phyloP scores from a whole-genome alignment of 1,284 basidiomycete genomes.

The Trametes sp. region DNA sequence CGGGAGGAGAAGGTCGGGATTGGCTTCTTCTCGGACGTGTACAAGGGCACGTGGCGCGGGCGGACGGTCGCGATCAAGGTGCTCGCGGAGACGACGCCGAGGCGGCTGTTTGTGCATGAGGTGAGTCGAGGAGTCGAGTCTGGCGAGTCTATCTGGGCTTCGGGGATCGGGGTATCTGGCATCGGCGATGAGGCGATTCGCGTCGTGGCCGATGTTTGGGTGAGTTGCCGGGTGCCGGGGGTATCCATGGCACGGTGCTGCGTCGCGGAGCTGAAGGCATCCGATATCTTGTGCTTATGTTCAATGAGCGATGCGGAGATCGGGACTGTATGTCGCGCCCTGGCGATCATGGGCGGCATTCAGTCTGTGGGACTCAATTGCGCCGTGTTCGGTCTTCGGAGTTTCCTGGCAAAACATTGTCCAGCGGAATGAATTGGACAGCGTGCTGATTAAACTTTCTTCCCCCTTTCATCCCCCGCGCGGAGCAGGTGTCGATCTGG shows the following conservation, averaged over 20 bases:
- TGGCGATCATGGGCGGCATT: neutral
- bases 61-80: slow-evolving; percentile 63
- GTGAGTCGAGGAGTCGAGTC: slow-evolving; percentile 16
- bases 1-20: slow-evolving; percentile 68
- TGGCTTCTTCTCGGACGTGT: slow-evolving; percentile 77
- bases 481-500: slow-evolving; percentile 47
- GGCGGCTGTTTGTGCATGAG: slow-evolving; percentile 47
- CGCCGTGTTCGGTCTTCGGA: neutral
- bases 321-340: neutral
- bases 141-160: neutral
- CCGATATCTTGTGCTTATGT: neutral
- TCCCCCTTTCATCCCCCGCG: too few relatives aligned
- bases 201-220: too few relatives aligned
- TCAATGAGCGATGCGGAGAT: neutral
- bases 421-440: too few relatives aligned
- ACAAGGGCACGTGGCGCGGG: slow-evolving; percentile 67
- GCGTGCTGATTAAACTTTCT: too few relatives aligned
- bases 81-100: slow-evolving; percentile 48
- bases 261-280: neutral
- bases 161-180: neutral
- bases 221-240: neutral
- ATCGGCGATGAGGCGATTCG: too few relatives aligned
- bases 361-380: neutral
- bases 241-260: neutral
- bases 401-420: neutral